Evolutionary conservation across 768 basidiomycete genomes (phyloP), one percentile per base, ranked within the genome.

Genomic region (Suillus hirtellus): DNA sequence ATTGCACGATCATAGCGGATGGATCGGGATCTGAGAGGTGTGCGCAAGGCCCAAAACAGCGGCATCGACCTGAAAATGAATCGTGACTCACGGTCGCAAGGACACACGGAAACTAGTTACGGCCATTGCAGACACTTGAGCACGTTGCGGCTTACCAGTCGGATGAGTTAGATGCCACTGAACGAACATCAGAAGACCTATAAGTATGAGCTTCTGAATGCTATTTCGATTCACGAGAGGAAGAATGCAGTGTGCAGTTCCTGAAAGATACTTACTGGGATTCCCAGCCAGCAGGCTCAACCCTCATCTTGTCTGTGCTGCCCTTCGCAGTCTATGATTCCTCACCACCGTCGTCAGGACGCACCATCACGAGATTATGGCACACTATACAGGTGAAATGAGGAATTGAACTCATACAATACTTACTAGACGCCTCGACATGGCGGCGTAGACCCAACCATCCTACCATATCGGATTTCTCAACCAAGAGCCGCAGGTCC

Each of bases 61-160:
- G 1, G 75, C 31, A 42, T 77, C 77, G 59, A 76, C 66, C 77
- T 78, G 60, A 35, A 31, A 60, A 42, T 61, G 31, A 66, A 65
- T 63, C 69, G 66, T 15, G n/a, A 19, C 9, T 6, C 4, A 21
- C 42, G 62, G 19, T 49, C 17, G 14, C 11, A 52, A 34, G 24
- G 40, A 38, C 4, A 21, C 8, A 61, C 2, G 40, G 24, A 65
- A 61, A 47, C 14, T 7, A 68, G 74, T 70, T 67, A 84, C 79
- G 34, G 84, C 84, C 76, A 85, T 84, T 12, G 84, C 82, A 42
- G 83, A 78, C 7, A 84, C 84, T 69, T 86, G 85, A 1, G 83
- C 85, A 15, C 80, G 77, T 65, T 84, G 84, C 2, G 84, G 84
- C 81, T 78, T 64, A 44, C 56, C 8, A 43, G 54, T 17, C 3